These are phyloP conservation scores for Lactarius vividus DNA, from an alignment of 768 basidiomycete species.

Conservation along the genomic window DNA sequence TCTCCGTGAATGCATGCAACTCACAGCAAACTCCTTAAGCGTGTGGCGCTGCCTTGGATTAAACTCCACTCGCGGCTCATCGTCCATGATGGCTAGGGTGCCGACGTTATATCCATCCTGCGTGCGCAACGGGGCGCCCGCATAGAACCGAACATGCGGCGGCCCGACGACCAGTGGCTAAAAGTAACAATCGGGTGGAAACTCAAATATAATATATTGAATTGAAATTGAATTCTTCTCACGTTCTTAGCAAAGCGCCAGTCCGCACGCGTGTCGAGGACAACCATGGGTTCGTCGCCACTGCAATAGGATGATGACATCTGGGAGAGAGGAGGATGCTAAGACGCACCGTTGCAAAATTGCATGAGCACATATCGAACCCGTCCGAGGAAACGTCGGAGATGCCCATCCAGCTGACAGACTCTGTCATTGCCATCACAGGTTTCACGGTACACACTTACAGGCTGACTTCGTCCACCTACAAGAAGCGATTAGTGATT, in stretches of 20 bases:
- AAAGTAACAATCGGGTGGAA: conserved; percentile 8
- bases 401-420: conserved; percentile 45
- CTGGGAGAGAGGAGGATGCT: not conserved
- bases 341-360: conserved; percentile 68
- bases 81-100: conserved; percentile 83
- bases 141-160: conserved; percentile 83
- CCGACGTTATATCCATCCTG: conserved; percentile 90
- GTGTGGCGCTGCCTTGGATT: conserved; percentile 87
- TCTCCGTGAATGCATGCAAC: conserved; percentile 21
- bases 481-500: conserved; percentile 20
- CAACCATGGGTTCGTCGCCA: conserved; percentile 82
- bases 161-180: conserved; percentile 69
- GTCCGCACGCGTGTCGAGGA: conserved; percentile 74
- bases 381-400: conserved; percentile 48
- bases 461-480: conserved; percentile 92
- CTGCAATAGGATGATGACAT: conserved; percentile 36
- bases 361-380: conserved; percentile 81
- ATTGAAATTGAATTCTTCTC: conserved; percentile 31
- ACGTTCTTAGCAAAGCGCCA: conserved; percentile 91
- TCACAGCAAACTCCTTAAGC: conserved; percentile 85
- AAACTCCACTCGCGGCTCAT: conserved; percentile 79
- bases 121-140: conserved; percentile 86
- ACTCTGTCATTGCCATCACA: not conserved
- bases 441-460: conserved; percentile 36
- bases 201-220: not conserved